Base-by-base conservation (phyloP, 768 basidiomycete species). In the Trametes meyenii region DNA sequence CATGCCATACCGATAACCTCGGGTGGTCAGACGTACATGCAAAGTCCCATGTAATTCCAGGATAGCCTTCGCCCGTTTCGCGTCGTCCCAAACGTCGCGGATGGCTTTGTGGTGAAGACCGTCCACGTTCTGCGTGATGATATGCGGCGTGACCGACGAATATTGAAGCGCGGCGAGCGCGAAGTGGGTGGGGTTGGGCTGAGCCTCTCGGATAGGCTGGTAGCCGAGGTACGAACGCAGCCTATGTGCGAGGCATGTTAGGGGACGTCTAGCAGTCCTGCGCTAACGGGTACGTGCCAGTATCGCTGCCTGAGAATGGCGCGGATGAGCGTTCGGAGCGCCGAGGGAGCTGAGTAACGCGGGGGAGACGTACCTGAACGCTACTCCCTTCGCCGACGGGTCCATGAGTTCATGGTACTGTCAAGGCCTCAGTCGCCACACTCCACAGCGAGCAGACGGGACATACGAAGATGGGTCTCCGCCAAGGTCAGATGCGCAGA, bases 111-210 rank as follows among this genome's bases (percentile, higher is more conserved):
- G 87, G 69, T 98, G 96, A 6, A 98, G 83, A 2, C 94, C 95
- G 69, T 98, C 96, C n/a, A 98, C 96, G 66, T 92, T 92, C 80
- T 89, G 90, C 0, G 96, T 98, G 63, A 98, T 85, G 35, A 95
- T 72, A 26, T 77, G 76, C 21, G 81, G 74, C 19, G 91, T 78
- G 54, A 86, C 73, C 2, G 81, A 83, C 10, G 88, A 75, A 65
- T 92, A 79, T 68, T 92, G 89, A 49, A 97, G 78, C 2, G 94
- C 92, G 5, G 92, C 89, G 26, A 98, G 76, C 10, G 92, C 88
- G 67, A 84, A 92, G 71, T 98, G 96, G 0, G 90, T 95, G 4
- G 93, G 87, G 67, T 97, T 98, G 4, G 95, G 93, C 48, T 81
- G 80, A 0, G 95, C 82, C 52, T 88, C 84, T n/a, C 89, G 83